Base-by-base conservation (phyloP, 2,329 filamentous ascomycete species). In the Orbilia quercus region DNA sequence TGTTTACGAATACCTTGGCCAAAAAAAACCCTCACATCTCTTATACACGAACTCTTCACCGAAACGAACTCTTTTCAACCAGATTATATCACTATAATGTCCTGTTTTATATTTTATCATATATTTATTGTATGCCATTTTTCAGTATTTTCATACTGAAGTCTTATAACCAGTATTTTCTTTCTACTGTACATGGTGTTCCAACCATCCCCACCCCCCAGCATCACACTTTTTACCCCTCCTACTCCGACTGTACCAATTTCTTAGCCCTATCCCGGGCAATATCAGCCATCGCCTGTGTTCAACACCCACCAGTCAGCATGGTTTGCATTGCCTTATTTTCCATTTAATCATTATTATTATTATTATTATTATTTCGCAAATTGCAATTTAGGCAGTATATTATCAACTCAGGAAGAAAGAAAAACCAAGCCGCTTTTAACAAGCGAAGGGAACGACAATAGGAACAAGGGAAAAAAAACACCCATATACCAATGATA, bases 221-320 rank as follows among this genome's bases (percentile, higher is more conserved):
- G 16, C 36, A 45, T 60, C 40, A 18, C n/a, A 20, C 36, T 28
- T 28, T 22, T 45, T 22, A 45, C 22, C 48, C 25, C 16, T 36
- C 22, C 38, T 44, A 44, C 25, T 40, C 44, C 34, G 23, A 44
- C 22, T 62, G 38, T 66, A 51, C 48, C 57, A 77, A 74, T 62
- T 78, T 77, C 22, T 71, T 59, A 58, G 76, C 77, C 57, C 77
- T 75, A 62, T 78, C 77, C 53, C 62, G 72, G 53, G 77, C 77
- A 73, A 78, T 78, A 75, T 77, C 77, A 60, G 76, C 76, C 77
- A 78, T 77, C 44, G 77, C 77, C 77, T 78, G 57, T 55, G 48
- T 75, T 69, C 64, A 70, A 73, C 69, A 73, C 69, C 63, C 69
- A 60, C 45, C 45, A 14, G 58, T 71, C 51, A 70, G 65, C 65